Base-by-base conservation (phyloP, 192 early-diverging fungal species). In the Spizellomyces sp. region DNA sequence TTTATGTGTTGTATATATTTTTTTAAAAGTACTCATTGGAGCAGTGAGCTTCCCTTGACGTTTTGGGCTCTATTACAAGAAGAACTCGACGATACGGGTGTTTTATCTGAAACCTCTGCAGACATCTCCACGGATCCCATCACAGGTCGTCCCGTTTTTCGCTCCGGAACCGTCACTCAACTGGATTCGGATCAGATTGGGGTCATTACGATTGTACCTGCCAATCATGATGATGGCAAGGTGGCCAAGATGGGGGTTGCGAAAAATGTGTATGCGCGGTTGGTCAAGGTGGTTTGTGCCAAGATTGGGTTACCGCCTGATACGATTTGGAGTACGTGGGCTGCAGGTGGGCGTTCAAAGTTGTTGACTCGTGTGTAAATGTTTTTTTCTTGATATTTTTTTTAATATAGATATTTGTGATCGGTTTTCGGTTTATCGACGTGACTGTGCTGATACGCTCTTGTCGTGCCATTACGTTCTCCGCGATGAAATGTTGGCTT, bases 371-470 rank as follows among this genome's bases (percentile, higher is more conserved):
- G 27, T 36, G 19, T 58, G 10, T 52, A 5, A 42, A 36, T 42
- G 19, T 7, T 46, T 10, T 9, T 12, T 58, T 6, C n/a, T 64
- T 67, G 27, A 9, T 15, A 0, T 36, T 75, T 45, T 45, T 47
- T 41, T 14, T 21, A 4, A 22, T 56, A 7, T 54, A 76, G 79
- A 81, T 58, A 58, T 69, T 45, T 52, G 64, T 36, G 77, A 81
- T 36, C 57, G 68, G 46, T 81, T 81, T 58, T 59, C 56, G 6
- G 17, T 75, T 10, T 81, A 67, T 60, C 73, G 80, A 8, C 55
- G 70, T 14, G 77, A 78, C 17, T 63, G 64, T 50, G 47, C 48
- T 22, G 80, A 81, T 21, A 70, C 62, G 6, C 17, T 81, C 5
- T 50, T 78, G 56, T 9, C 70, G 5, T 75, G 74, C 64, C 43